Evolutionary conservation across 108 stramenopile genomes (phyloP).

Genomic region (Pseudonitzschia multiseries): DNA sequence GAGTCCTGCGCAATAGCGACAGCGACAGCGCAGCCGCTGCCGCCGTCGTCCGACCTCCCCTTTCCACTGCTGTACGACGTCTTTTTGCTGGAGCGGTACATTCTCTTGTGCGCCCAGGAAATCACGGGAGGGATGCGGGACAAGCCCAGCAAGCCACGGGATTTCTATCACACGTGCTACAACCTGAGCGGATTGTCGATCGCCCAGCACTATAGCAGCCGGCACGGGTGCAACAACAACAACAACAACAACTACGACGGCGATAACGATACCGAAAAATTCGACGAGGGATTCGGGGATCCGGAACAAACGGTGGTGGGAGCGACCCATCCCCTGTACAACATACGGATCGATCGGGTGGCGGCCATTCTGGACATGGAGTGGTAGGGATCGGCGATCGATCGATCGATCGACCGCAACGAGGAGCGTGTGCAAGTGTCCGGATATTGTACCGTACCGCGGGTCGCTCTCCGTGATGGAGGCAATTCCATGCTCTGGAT

Average conservation of each 20-base stretch:
- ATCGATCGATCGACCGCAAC: too few relatives aligned
- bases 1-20: background rate
- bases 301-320: slow-evolving; percentile 33
- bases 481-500: too few relatives aligned
- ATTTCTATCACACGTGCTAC: slow-evolving; percentile 99
- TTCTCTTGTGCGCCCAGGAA: slow-evolving; percentile 95
- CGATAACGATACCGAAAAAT: background rate
- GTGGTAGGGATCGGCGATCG: slow-evolving; percentile 16
- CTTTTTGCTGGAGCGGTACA: slow-evolving; percentile 89
- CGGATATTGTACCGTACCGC: too few relatives aligned
- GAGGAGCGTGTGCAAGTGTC: too few relatives aligned
- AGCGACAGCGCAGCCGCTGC: background rate
- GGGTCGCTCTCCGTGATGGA: too few relatives aligned
- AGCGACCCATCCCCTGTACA: slow-evolving; percentile 77
- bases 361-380: slow-evolving; percentile 34
- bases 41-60: background rate
- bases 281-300: slow-evolving; percentile 37
- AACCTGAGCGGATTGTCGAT: slow-evolving; percentile 90
- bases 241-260: background rate
- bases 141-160: slow-evolving; percentile 87
- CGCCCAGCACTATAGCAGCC: slow-evolving; percentile 66
- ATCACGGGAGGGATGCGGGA: slow-evolving; percentile 94
- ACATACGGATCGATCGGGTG: slow-evolving; percentile 73
- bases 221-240: background rate
- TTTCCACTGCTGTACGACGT: slow-evolving; percentile 57